A percentile compares a stretch with the other conserved stretches of the same genome.
These are phyloP conservation scores for Penicillium flavigenum DNA, from an alignment of 495 filamentous ascomycete species.

Conservation along the genomic window DNA sequence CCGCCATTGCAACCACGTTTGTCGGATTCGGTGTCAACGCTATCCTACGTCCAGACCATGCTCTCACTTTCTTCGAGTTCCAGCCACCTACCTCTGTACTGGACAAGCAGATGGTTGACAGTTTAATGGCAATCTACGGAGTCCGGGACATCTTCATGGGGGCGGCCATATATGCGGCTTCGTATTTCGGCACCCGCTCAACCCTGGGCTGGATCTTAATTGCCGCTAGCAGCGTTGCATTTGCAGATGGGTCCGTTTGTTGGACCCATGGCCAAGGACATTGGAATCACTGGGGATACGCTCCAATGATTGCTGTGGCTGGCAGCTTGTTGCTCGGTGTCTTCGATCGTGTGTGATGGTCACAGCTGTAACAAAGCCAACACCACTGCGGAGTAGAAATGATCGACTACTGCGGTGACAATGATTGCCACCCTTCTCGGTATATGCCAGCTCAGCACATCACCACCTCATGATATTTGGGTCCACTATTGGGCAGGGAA, in stretches of 20 bases:
- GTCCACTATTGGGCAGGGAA: slow-evolving; percentile 14
- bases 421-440: neutral
- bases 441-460: slow-evolving; percentile 3
- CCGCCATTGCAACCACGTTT: slow-evolving; percentile 44
- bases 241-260: slow-evolving; percentile 48
- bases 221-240: slow-evolving; percentile 44
- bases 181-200: slow-evolving; percentile 39
- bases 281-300: slow-evolving; percentile 59
- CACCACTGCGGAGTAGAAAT: neutral
- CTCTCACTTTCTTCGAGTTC: slow-evolving; percentile 50
- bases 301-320: slow-evolving; percentile 38
- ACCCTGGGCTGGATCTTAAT: slow-evolving; percentile 48
- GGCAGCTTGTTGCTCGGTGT: slow-evolving; percentile 30
- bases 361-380: slow-evolving; percentile 2
- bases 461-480: slow-evolving; percentile 3
- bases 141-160: slow-evolving; percentile 56
- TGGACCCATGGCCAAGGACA: slow-evolving; percentile 43
- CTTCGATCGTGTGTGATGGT: slow-evolving; percentile 5
- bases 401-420: slow-evolving; percentile 16
- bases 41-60: slow-evolving; percentile 43
- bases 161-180: slow-evolving; percentile 40
- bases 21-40: slow-evolving; percentile 51
- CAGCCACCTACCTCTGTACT: slow-evolving; percentile 27
- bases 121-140: slow-evolving; percentile 50
- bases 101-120: slow-evolving; percentile 38